Percentiles rank a stretch among this genome's conserved stretches.
phyloP scores from a whole-genome alignment of 1,284 basidiomycete genomes.

The Sporisorium iseilematis-ciliati region DNA sequence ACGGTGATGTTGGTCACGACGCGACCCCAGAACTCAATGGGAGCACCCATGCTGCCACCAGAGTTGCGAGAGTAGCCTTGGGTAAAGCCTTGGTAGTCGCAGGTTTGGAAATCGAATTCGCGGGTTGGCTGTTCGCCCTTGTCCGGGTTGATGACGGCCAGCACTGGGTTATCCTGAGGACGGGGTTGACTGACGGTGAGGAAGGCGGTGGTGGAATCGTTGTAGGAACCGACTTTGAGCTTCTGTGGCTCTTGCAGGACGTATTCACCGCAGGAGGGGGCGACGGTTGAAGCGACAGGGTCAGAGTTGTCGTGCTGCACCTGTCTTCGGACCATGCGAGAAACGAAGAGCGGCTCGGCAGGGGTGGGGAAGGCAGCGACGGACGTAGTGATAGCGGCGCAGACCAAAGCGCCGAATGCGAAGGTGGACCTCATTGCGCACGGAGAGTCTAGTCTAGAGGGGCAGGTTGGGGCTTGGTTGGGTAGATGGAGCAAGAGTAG shows the following conservation, averaged over 20 bases:
- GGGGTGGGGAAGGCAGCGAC: constrained; percentile 19
- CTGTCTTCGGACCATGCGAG: constrained; percentile 28
- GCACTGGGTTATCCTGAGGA: not conserved
- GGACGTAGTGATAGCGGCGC: constrained; percentile 14
- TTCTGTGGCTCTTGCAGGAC: constrained; percentile 21
- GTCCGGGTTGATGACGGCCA: constrained; percentile 2
- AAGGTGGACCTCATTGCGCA: constrained; percentile 20
- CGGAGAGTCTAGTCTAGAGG: too few species aligned
- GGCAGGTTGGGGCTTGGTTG: not conserved
- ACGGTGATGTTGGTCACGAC: constrained; percentile 23
- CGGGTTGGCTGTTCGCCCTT: constrained; percentile 1
- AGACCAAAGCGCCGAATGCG: constrained; percentile 14
- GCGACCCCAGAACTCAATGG: constrained; percentile 41
- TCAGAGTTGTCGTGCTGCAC: constrained; percentile 5
- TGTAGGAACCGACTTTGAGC: constrained; percentile 27
- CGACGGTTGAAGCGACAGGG: not conserved
- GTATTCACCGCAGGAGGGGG: constrained; percentile 22
- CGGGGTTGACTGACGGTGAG: constrained; percentile 4
- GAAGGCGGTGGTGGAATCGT: constrained; percentile 18
- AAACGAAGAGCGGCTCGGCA: constrained; percentile 26
- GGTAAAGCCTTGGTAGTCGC: constrained; percentile 36
- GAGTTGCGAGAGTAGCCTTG: constrained; percentile 39
- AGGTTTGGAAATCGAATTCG: constrained; percentile 32
- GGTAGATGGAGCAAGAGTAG: not conserved
- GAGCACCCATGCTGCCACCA: constrained; percentile 32